Conservation (phyloP, 305 asterid genomes). For the Fraxinus albicans region DNA sequence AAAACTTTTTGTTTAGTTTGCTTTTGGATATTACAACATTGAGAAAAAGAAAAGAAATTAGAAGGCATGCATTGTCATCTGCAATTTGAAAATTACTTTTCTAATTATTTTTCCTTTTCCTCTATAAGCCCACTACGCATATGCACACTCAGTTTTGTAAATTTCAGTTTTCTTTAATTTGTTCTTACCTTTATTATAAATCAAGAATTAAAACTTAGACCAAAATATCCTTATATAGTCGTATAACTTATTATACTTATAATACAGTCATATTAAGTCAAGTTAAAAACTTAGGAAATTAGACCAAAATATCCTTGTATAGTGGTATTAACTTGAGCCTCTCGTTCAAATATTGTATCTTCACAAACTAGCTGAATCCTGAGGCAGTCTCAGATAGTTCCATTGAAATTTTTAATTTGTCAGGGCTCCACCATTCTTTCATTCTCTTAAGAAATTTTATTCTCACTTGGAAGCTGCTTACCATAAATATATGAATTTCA, state of each 20-base stretch:
- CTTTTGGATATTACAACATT: neutral
- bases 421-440: neutral
- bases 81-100: neutral
- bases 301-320: neutral
- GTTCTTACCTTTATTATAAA: neutral
- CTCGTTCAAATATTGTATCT: neutral
- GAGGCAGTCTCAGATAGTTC: neutral
- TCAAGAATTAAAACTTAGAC: neutral
- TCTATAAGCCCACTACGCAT: neutral
- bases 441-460: neutral
- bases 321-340: neutral
- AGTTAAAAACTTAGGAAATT: neutral
- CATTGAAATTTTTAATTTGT: neutral
- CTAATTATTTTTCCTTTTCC: neutral
- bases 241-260: neutral
- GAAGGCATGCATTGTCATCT: neutral
- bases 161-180: neutral
- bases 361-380: neutral
- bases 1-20: neutral
- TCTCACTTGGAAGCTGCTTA: neutral
- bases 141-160: neutral
- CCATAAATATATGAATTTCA: neutral
- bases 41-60: neutral
- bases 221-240: neutral
- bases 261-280: neutral